Conservation (phyloP, 192 early-diverging fungal genomes). For the Podila minutissima region DNA sequence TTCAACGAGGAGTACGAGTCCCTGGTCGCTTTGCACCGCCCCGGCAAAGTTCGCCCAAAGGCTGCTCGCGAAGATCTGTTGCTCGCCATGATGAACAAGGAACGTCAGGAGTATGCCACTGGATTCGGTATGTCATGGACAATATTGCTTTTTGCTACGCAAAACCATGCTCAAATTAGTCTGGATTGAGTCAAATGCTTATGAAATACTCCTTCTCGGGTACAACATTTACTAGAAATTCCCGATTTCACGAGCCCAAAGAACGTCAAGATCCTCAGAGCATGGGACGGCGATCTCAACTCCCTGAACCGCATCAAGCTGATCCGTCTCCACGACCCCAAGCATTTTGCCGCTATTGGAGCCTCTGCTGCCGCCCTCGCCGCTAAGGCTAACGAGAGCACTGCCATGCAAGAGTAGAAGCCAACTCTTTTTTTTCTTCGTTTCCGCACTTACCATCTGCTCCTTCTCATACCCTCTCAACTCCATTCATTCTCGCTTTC, state of each 20-base stretch:
- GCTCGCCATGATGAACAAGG: slow-evolving; percentile 53
- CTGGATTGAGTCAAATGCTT: slow-evolving; percentile 38
- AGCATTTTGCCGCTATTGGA: slow-evolving; percentile 22
- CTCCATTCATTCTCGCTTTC: neutral
- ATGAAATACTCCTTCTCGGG: neutral
- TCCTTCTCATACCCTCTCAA: neutral
- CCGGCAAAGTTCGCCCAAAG: slow-evolving; percentile 57
- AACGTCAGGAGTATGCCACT: slow-evolving; percentile 59
- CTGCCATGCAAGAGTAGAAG: slow-evolving; percentile 45
- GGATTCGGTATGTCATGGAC: slow-evolving; percentile 57
- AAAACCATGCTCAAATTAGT: slow-evolving; percentile 45
- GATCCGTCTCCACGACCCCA: slow-evolving; percentile 52
- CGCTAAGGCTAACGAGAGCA: slow-evolving; percentile 10
- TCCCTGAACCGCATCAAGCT: slow-evolving; percentile 57
- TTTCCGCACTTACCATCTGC: neutral
- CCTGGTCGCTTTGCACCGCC: slow-evolving; percentile 50
- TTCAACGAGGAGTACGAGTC: slow-evolving; percentile 60
- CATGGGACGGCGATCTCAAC: slow-evolving; percentile 68
- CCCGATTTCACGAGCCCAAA: slow-evolving; percentile 65
- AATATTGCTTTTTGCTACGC: too few species aligned
- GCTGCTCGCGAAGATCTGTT: slow-evolving; percentile 54
- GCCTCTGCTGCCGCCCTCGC: slow-evolving; percentile 27
- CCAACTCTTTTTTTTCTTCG: neutral
- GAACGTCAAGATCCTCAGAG: slow-evolving; percentile 53
- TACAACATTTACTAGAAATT: slow-evolving; percentile 47